Base-by-base conservation (phyloP, 1,284 basidiomycete genomes). In the Ceratobasidium sp. region DNA sequence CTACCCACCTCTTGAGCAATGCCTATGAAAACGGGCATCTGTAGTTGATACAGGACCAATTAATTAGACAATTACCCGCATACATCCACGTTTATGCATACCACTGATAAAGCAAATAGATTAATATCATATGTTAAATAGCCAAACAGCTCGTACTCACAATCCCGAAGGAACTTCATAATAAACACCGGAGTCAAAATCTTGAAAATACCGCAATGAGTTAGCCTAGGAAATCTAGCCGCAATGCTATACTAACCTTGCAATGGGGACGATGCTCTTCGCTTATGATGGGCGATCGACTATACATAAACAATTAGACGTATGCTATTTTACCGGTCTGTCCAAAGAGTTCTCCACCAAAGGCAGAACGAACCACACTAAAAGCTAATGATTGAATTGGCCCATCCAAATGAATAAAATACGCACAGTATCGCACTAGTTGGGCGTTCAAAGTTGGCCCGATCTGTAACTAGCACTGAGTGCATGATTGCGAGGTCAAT, bases 381-480 rank as follows among this genome's bases (percentile, higher is more conserved):
- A 41, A 27, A 17, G 6, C 36, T 41, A 41, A 41, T 11, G 4
- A 11, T 5, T 5, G 11, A 41, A 41, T 48, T n/a, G n/a, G 17
- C 17, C 69, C 80, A 84, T 72, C 15, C 29, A n/a, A 19, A 2
- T 14, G n/a, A 24, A 48, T 48, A 29, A 15, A 84, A 48, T 69
- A 88, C n/a, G n/a, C n/a, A n/a, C 88, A 85, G 83, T 48, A 85
- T 83, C 77, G 87, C 87, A 45, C 87, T 85, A n/a, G 83, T 79
- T 0, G 86, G 86, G 77, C 87, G 87, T 63, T 87, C 86, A 64
- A 86, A 88, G 5, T 85, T 81, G 74, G 86, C 83, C 76, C 86
- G 84, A 50, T 87, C 87, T 76, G 85, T 87, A 33, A 85, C 75
- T 3, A 87, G 77, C 45, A 88, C 85, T 60, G 82, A 82, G 59